These are phyloP conservation scores for Rugonectria rugulosa DNA, from an alignment of 2,329 filamentous ascomycete species.

Conservation along the genomic window DNA sequence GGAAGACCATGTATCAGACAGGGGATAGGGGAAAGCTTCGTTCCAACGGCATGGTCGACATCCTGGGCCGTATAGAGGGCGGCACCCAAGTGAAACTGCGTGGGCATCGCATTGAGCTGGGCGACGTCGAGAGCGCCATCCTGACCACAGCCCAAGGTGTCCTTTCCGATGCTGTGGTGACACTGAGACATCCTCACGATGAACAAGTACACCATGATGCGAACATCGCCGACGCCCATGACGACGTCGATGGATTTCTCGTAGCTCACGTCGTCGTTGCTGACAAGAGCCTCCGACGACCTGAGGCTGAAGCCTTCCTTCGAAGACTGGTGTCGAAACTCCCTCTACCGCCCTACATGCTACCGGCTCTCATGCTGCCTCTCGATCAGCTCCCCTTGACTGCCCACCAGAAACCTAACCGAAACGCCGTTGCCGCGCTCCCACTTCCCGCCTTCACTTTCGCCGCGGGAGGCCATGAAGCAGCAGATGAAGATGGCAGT, in stretches of 20 bases:
- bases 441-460: conserved; percentile 33
- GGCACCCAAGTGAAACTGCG: conserved; percentile 56
- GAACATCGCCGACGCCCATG: too few species aligned
- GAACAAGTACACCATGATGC: too few species aligned
- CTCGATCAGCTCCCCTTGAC: conserved; percentile 41
- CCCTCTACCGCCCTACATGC: conserved; percentile 46
- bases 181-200: too few species aligned
- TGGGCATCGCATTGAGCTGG: conserved; percentile 55
- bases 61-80: conserved; percentile 48
- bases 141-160: conserved; percentile 3
- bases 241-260: too few species aligned
- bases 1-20: conserved; percentile 22
- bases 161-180: conserved; percentile 15
- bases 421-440: conserved; percentile 31
- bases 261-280: conserved; percentile 42
- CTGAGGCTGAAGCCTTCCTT: neutral
- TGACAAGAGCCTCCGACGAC: neutral
- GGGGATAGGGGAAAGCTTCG: conserved; percentile 32
- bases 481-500: too few species aligned
- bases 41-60: conserved; percentile 43
- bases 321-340: conserved; percentile 15
- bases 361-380: conserved; percentile 38
- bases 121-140: conserved; percentile 42
- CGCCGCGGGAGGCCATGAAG: too few species aligned
- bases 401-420: conserved; percentile 42